Evolutionary conservation across 768 basidiomycete species (phyloP).

Genomic region (Crepidotus variabilis): DNA sequence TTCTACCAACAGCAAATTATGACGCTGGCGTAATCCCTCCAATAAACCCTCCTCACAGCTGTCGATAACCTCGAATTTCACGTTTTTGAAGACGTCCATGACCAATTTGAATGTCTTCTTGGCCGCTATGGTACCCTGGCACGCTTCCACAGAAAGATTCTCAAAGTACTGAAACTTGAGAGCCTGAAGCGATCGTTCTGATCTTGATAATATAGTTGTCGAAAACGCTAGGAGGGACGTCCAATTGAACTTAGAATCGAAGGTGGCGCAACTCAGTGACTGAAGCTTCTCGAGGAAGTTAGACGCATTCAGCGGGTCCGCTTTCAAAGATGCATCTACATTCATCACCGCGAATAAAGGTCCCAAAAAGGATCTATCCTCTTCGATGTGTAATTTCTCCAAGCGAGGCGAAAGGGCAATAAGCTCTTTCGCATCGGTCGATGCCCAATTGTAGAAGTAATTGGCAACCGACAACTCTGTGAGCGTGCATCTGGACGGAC

Average conservation of each 20-base stretch:
- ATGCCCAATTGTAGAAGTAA: neutral
- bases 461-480: neutral
- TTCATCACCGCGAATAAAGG: neutral
- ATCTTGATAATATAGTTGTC: neutral
- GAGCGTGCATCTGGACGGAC: neutral
- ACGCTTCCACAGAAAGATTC: too few species aligned
- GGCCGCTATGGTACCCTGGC: neutral
- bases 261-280: too few species aligned
- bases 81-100: neutral
- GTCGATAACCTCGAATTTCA: neutral
- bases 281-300: too few species aligned
- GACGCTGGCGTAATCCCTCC: neutral
- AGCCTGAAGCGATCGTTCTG: too few species aligned
- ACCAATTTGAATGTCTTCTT: neutral
- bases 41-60: neutral
- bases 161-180: too few species aligned
- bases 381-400: too few species aligned
- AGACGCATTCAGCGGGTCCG: too few species aligned
- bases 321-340: neutral
- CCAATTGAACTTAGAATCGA: too few species aligned
- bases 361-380: neutral
- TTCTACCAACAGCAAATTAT: too few species aligned
- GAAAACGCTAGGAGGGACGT: neutral
- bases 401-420: too few species aligned
- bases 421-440: neutral